phyloP scores from a whole-genome alignment of 1,139 yeast genomes.

The Meyerozyma carpophila region DNA sequence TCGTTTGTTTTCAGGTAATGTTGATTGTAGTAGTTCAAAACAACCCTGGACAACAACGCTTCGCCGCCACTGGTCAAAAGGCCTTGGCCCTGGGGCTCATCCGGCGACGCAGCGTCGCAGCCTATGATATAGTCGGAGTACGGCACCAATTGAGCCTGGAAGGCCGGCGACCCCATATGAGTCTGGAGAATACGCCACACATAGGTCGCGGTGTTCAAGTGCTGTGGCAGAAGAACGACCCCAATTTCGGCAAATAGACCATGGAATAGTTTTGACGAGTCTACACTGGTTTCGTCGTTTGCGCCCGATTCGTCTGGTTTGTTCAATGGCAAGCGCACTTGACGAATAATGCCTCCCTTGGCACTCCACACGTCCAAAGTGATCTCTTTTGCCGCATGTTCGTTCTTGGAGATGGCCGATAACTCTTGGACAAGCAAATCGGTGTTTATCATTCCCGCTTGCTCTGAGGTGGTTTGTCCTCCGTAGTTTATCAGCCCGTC shows the following conservation, averaged over 20 bases:
- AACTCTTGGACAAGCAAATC: slow-evolving; percentile 34
- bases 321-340: slow-evolving; percentile 40
- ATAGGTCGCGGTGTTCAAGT: slow-evolving; percentile 67
- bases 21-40: slow-evolving; percentile 50
- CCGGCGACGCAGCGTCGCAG: slow-evolving; percentile 54
- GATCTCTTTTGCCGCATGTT: slow-evolving; percentile 27
- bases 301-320: background rate
- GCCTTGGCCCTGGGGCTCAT: slow-evolving; percentile 51
- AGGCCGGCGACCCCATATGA: slow-evolving; percentile 79
- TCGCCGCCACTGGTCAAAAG: slow-evolving; percentile 84
- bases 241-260: slow-evolving; percentile 45
- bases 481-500: slow-evolving; percentile 42
- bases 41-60: slow-evolving; percentile 63
- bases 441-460: slow-evolving; percentile 32
- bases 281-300: background rate
- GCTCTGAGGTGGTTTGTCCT: slow-evolving; percentile 28
- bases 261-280: slow-evolving; percentile 12
- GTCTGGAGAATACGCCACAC: slow-evolving; percentile 86
- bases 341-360: slow-evolving; percentile 71
- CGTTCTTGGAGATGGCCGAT: slow-evolving; percentile 25
- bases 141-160: slow-evolving; percentile 74
- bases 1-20: slow-evolving; percentile 32
- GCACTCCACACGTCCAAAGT: slow-evolving; percentile 78
- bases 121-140: slow-evolving; percentile 88
- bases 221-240: slow-evolving; percentile 68